Evolutionary conservation across 1,284 basidiomycete genomes (phyloP).

Genomic region (Caloboletus inedulis): DNA sequence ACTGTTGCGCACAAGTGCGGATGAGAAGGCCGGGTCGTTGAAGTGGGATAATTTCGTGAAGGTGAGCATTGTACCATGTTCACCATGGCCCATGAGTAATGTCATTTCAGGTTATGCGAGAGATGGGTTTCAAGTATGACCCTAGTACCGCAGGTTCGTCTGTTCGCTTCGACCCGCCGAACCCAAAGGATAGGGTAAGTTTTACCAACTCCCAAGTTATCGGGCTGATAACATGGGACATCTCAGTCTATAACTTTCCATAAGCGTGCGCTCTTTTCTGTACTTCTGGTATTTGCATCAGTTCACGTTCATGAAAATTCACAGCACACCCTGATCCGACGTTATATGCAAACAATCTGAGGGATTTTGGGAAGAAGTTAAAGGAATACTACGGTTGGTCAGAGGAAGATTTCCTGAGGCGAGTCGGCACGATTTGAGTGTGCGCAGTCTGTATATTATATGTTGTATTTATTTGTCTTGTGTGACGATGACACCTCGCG

Average conservation of each 20-base stretch:
- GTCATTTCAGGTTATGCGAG: conserved; percentile 59
- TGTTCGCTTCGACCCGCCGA: conserved; percentile 74
- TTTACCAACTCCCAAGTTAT: conserved; percentile 1
- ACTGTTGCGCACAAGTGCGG: conserved; percentile 54
- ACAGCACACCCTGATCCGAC: conserved; percentile 72
- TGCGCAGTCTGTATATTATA: not conserved
- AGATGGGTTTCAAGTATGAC: conserved; percentile 72
- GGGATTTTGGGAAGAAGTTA: conserved; percentile 55
- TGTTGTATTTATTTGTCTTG: not conserved
- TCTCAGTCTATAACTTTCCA: conserved; percentile 69
- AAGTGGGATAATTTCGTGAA: conserved; percentile 71
- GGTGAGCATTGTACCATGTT: conserved; percentile 31
- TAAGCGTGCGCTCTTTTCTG: conserved; percentile 53
- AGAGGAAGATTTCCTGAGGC: conserved; percentile 51
- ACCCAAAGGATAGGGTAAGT: conserved; percentile 52
- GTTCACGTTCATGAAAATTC: conserved; percentile 3
- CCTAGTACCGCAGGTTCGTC: conserved; percentile 76
- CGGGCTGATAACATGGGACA: conserved; percentile 4
- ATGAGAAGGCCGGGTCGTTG: conserved; percentile 61
- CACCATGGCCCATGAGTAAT: not conserved
- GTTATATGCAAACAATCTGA: conserved; percentile 49
- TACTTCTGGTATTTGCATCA: not conserved
- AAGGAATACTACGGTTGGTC: conserved; percentile 68
- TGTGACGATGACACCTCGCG: not conserved
- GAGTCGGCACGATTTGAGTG: conserved; percentile 12